These are phyloP conservation scores for Pseudogymnoascus sp. DNA, from an alignment of 2,329 filamentous ascomycete genomes.

Conservation along the genomic window DNA sequence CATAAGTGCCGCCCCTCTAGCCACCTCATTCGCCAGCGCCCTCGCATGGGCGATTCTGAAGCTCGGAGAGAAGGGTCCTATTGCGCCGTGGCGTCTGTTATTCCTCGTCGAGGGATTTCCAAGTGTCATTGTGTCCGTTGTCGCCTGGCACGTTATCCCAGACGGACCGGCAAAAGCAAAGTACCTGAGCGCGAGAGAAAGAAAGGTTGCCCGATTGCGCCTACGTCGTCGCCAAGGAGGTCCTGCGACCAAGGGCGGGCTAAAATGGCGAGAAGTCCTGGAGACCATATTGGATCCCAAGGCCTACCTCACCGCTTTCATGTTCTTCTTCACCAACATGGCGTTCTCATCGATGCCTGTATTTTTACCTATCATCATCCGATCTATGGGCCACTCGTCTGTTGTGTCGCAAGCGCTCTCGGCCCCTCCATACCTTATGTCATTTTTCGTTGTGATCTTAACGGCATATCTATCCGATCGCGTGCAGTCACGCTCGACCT, in stretches of 20 bases:
- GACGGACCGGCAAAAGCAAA: constrained; percentile 61
- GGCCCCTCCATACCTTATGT: constrained; percentile 71
- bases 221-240: constrained; percentile 38
- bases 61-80: constrained; percentile 54
- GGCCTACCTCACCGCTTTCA: constrained; percentile 66
- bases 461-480: constrained; percentile 69
- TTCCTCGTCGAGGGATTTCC: constrained; percentile 83
- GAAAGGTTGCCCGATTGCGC: constrained; percentile 62
- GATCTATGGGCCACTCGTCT: constrained; percentile 64
- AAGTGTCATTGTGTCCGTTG: constrained; percentile 63
- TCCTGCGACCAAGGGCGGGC: constrained; percentile 24
- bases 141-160: constrained; percentile 68
- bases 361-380: constrained; percentile 75
- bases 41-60: constrained; percentile 73
- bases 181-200: constrained; percentile 56
- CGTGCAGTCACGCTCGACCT: constrained; percentile 50
- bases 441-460: constrained; percentile 63
- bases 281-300: constrained; percentile 57
- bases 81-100: constrained; percentile 77
- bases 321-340: constrained; percentile 84
- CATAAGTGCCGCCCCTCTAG: constrained; percentile 74
- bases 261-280: constrained; percentile 50
- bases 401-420: constrained; percentile 67
- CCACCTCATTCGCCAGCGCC: constrained; percentile 72
- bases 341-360: constrained; percentile 82